A percentile compares a stretch with the other conserved stretches of the same genome.
These are phyloP conservation scores for Ustanciosporium gigantosporum DNA, from an alignment of 1,284 basidiomycete species.

Conservation along the genomic window DNA sequence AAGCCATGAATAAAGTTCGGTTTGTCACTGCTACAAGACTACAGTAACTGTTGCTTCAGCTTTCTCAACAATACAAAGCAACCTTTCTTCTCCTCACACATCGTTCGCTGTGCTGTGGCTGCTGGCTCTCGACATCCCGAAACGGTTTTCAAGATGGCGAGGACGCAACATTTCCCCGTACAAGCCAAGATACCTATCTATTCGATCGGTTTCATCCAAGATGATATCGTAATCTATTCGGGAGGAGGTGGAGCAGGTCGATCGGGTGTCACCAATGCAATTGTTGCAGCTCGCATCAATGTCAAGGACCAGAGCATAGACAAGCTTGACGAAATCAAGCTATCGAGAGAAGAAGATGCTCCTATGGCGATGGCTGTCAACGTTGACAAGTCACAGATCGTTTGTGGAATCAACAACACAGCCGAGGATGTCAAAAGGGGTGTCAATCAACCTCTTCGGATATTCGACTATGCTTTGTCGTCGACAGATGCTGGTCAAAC, in stretches of 20 bases:
- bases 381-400: constrained; percentile 17
- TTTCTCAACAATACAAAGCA: too few species aligned
- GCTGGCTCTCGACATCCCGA: not conserved
- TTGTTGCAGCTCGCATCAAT: constrained; percentile 39
- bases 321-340: constrained; percentile 38
- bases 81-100: constrained; percentile 1
- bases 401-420: constrained; percentile 53
- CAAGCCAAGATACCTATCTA: constrained; percentile 52
- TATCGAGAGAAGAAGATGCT: constrained; percentile 55
- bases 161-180: constrained; percentile 40
- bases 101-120: not conserved
- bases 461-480: constrained; percentile 34
- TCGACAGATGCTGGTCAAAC: too few species aligned
- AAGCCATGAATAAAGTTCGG: too few species aligned
- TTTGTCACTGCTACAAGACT: too few species aligned
- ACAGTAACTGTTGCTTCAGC: too few species aligned
- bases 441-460: constrained; percentile 44
- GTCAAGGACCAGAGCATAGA: constrained; percentile 15
- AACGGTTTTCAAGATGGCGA: constrained; percentile 13
- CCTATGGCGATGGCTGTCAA: constrained; percentile 56
- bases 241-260: constrained; percentile 57
- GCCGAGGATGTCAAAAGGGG: constrained; percentile 26
- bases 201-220: constrained; percentile 47
- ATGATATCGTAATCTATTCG: constrained; percentile 49
- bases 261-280: constrained; percentile 52